Percentiles rank a stretch among this genome's conserved stretches.
These are phyloP conservation scores for Skeletonema tropicum DNA, from an alignment of 108 stramenopile species.

Conservation along the genomic window DNA sequence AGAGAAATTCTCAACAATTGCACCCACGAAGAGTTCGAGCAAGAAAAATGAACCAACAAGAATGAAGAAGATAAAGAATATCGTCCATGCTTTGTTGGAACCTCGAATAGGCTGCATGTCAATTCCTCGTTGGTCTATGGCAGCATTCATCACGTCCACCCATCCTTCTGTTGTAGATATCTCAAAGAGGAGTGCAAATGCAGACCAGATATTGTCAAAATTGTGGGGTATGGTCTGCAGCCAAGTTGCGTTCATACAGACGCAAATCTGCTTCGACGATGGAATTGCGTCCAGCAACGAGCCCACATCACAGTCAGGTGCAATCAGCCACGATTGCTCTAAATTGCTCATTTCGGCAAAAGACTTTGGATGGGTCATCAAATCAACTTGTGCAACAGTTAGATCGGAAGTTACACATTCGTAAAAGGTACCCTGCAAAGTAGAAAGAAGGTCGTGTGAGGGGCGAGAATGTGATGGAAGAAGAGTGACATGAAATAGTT, in stretches of 20 bases:
- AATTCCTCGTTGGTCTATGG: slow-evolving; percentile 54
- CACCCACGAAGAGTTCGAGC: slow-evolving; percentile 79
- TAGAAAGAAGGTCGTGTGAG: background rate
- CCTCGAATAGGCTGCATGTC: slow-evolving; percentile 56
- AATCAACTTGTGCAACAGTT: background rate
- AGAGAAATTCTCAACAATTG: slow-evolving; percentile 74
- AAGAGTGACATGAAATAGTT: background rate
- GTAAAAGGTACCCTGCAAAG: slow-evolving; percentile 50
- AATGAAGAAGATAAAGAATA: slow-evolving; percentile 64
- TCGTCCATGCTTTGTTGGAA: slow-evolving; percentile 27
- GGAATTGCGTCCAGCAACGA: slow-evolving; percentile 21
- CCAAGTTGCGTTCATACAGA: slow-evolving; percentile 44
- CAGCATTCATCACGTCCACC: slow-evolving; percentile 58
- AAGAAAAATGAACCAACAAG: slow-evolving; percentile 72
- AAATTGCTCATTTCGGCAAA: slow-evolving; percentile 1
- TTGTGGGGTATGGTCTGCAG: slow-evolving; percentile 36
- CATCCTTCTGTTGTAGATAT: slow-evolving; percentile 70
- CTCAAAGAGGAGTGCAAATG: slow-evolving; percentile 61
- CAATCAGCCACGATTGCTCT: slow-evolving; percentile 17
- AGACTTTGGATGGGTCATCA: slow-evolving; percentile 18
- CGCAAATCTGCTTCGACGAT: slow-evolving; percentile 45
- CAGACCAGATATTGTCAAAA: slow-evolving; percentile 61
- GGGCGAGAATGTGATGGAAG: background rate
- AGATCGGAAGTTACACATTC: slow-evolving; percentile 38
- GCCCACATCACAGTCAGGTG: background rate